Evolutionary conservation across 192 early-diverging fungal genomes (phyloP).

Genomic region (Hyaloraphidium curvatum): DNA sequence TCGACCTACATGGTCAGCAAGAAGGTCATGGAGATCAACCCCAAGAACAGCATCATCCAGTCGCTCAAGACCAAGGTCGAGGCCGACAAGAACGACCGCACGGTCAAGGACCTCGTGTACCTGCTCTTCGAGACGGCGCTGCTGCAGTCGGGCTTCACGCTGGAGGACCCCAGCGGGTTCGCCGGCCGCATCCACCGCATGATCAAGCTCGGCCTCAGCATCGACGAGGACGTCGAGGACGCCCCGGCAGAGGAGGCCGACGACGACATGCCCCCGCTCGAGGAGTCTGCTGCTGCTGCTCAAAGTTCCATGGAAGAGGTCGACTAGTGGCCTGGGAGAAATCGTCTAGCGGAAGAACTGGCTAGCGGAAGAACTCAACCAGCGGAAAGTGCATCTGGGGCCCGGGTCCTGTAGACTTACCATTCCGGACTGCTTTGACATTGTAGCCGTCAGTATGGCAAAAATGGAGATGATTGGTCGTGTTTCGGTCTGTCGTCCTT

Average conservation of each 20-base stretch:
- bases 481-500: no score
- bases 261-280: conserved; percentile 34
- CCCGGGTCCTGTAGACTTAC: no score
- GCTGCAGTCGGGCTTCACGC: conserved; percentile 89
- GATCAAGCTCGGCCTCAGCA: conserved; percentile 93
- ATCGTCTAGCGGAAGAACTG: no score
- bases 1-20: conserved; percentile 99
- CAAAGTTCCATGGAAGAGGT: conserved; percentile 41
- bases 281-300: conserved; percentile 28
- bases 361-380: no score
- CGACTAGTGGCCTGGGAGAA: no score
- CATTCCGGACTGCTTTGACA: no score
- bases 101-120: conserved; percentile 88
- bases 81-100: conserved; percentile 95
- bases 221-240: conserved; percentile 91
- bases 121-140: conserved; percentile 91
- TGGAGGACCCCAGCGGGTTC: conserved; percentile 89
- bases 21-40: conserved; percentile 98
- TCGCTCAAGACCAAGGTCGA: conserved; percentile 81
- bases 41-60: conserved; percentile 84
- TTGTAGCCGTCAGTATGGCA: no score
- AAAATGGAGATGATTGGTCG: no score
- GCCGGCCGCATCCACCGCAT: conserved; percentile 94
- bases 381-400: no score
- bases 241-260: conserved; percentile 20